Evolutionary conservation across 768 basidiomycete species (phyloP).

Genomic region (Clavulina sp.): DNA sequence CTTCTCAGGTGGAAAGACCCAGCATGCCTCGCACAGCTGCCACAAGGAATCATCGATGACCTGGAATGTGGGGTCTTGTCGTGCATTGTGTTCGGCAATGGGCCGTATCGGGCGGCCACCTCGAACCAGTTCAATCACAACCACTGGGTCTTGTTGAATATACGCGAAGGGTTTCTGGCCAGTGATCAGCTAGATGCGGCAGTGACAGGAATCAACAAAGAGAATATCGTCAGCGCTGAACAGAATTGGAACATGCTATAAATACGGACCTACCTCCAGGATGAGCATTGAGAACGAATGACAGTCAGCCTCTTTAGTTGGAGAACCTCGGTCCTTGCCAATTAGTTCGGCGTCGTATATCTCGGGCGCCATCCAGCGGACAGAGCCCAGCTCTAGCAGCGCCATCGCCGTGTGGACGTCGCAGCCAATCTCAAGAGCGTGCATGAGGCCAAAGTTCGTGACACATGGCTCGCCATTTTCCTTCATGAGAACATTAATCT

Average conservation of each 20-base stretch:
- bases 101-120: neutral
- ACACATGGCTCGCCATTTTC: slow-evolving; percentile 20
- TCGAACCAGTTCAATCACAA: neutral
- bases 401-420: slow-evolving; percentile 21
- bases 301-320: neutral
- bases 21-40: neutral
- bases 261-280: neutral
- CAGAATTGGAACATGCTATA: neutral
- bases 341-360: slow-evolving; percentile 11
- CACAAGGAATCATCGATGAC: neutral
- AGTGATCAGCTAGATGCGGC: neutral
- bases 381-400: slow-evolving; percentile 15
- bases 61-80: neutral
- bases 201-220: neutral
- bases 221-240: neutral
- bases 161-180: neutral
- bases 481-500: slow-evolving; percentile 24
- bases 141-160: neutral
- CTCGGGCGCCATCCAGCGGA: slow-evolving; percentile 26
- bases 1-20: neutral
- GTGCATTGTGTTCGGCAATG: neutral
- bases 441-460: slow-evolving; percentile 26
- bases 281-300: neutral
- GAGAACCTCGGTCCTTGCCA: neutral
- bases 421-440: slow-evolving; percentile 21